Evolutionary conservation across 208 protist genomes (phyloP).

Genomic region (Balamuthia mandrillaris): DNA sequence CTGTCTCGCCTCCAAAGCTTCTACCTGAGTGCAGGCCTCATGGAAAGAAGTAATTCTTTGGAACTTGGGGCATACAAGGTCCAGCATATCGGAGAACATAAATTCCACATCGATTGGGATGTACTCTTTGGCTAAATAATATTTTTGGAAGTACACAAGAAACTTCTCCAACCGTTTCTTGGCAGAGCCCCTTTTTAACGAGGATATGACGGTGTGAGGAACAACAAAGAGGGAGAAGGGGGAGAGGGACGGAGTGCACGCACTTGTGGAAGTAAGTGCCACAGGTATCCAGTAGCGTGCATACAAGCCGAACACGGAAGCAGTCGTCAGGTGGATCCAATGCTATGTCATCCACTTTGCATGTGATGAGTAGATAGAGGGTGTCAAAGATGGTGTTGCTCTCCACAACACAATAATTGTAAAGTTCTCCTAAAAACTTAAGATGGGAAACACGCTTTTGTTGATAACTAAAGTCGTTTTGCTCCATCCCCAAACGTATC

Average conservation of each 20-base stretch:
- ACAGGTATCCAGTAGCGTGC: slow-evolving; percentile 50
- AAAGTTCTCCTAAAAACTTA: slow-evolving; percentile 67
- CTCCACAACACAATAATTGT: slow-evolving; percentile 65
- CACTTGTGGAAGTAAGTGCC: slow-evolving; percentile 60
- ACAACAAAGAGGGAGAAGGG: no score
- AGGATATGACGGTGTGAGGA: no score
- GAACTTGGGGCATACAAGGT: slow-evolving; percentile 22
- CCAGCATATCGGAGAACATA: slow-evolving; percentile 63
- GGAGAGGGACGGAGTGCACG: no score
- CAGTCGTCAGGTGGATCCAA: slow-evolving; percentile 61
- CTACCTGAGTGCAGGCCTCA: no score
- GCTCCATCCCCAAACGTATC: no score
- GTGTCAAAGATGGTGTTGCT: slow-evolving; percentile 47
- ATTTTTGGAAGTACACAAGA: slow-evolving; percentile 63
- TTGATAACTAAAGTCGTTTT: slow-evolving; percentile 42
- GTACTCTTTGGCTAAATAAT: slow-evolving; percentile 52
- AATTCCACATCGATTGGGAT: slow-evolving; percentile 70
- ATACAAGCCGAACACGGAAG: slow-evolving; percentile 63
- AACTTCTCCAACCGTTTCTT: slow-evolving; percentile 56
- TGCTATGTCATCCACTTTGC: slow-evolving; percentile 32
- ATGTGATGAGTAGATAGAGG: slow-evolving; percentile 59
- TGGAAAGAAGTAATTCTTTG: no score
- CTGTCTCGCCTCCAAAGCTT: no score
- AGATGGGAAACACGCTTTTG: slow-evolving; percentile 58
- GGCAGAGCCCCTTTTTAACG: background rate